These are phyloP conservation scores for Beauveria sp. DNA, from an alignment of 2,329 filamentous ascomycete genomes.

Conservation along the genomic window DNA sequence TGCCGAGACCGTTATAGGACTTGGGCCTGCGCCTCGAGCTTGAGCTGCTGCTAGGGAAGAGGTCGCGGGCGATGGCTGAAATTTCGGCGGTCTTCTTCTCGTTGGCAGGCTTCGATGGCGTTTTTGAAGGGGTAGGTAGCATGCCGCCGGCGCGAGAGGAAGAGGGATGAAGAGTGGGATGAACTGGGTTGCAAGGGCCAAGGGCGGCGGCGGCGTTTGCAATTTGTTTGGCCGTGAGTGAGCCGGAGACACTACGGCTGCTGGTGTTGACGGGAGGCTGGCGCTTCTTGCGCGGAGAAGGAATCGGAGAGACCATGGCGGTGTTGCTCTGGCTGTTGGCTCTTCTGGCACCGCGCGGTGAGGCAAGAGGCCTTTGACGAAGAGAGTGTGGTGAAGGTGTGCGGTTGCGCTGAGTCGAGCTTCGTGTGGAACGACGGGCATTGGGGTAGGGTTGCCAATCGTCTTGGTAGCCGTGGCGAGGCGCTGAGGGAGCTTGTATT, in stretches of 20 bases:
- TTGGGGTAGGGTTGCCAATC: constrained; percentile 66
- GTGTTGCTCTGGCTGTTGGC: constrained; percentile 19
- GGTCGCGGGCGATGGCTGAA: constrained; percentile 48
- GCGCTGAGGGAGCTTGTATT: constrained; percentile 61
- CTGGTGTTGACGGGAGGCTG: constrained; percentile 38
- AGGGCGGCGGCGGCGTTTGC: constrained; percentile 36
- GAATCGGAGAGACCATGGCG: constrained; percentile 34
- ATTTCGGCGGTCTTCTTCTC: constrained; percentile 44
- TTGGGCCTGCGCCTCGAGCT: constrained; percentile 47
- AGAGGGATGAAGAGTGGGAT: constrained; percentile 18
- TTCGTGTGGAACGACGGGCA: constrained; percentile 49
- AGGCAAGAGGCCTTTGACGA: constrained; percentile 23
- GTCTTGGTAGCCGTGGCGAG: constrained; percentile 60
- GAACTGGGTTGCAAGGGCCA: constrained; percentile 25
- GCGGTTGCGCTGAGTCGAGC: constrained; percentile 50
- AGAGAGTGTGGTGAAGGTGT: constrained; percentile 47
- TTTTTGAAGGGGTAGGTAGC: constrained; percentile 74
- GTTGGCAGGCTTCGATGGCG: constrained; percentile 56
- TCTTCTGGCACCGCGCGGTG: constrained; percentile 28
- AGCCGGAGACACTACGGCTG: constrained; percentile 36
- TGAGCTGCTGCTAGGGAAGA: constrained; percentile 54
- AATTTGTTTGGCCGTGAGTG: constrained; percentile 36
- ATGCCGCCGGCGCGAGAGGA: constrained; percentile 34
- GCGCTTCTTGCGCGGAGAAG: constrained; percentile 45
- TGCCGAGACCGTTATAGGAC: constrained; percentile 46